Base-by-base conservation (phyloP, 2,329 filamentous ascomycete species). In the Alternaria solani region DNA sequence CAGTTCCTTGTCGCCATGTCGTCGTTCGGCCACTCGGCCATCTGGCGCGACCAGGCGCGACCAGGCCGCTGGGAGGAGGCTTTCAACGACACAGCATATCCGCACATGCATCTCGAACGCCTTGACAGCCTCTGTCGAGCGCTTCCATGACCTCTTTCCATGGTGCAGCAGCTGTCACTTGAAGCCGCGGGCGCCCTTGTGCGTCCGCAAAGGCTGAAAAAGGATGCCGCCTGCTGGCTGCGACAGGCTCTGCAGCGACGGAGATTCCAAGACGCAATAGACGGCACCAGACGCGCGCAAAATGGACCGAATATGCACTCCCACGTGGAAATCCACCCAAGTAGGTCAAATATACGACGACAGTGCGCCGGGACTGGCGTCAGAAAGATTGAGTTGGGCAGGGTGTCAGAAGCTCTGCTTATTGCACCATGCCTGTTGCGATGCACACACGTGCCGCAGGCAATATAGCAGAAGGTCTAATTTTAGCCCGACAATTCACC, bases 251-350 rank as follows among this genome's bases (percentile, higher is more conserved):
- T 26, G 51, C 38, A 38, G 41, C 59, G 42, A 51, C 28, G 32
- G 12, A 30, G 43, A 55, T 25, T 18, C 46, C 30, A 32, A 55
- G 59, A 30, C 58, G n/a, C 47, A 59, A 32, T 30, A 49, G 46
- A 51, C 56, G 57, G 56, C 59, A 61, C 55, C 64, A 68, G 66
- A 68, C 64, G 66, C 68, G 61, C 65, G 67, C 66, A 68, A 68
- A 57, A 59, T 49, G 43, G 52, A 60, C 61, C 46, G 61, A 57
- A 51, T 55, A 60, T 64, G 62, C 59, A 46, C 58, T 62, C 65
- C 75, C 75, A 78, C 75, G 75, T 78, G 75, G 75, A 63, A 63
- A 75, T 73, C 63, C 66, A 65, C 67, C 63, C 64, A 36, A 51
- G 64, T 66, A 66, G 69, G 67, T 32, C 63, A 52, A 58, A 55